Conservation (phyloP, 2,329 filamentous ascomycete species). For the Pseudocercospora fijiensis region DNA sequence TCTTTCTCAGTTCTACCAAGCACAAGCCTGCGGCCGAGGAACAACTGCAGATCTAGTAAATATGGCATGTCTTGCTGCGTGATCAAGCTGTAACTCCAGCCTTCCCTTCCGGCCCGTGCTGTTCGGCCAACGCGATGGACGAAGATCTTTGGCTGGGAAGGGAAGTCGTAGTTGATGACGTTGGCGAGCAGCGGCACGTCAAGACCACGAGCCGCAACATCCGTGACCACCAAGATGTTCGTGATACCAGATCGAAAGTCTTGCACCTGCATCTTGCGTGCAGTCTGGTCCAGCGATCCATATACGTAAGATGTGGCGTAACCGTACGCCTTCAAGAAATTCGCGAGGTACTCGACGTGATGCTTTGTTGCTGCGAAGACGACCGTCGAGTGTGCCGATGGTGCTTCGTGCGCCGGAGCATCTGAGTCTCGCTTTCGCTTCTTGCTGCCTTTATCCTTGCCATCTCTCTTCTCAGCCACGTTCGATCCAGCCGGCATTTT, state of each 20-base stretch:
- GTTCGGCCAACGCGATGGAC: conserved; percentile 95
- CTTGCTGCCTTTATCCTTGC: conserved; percentile 54
- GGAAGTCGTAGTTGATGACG: conserved; percentile 98
- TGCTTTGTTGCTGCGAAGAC: conserved; percentile 95
- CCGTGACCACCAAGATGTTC: conserved; percentile 91
- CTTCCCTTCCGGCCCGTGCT: conserved; percentile 84
- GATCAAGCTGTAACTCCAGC: conserved; percentile 94
- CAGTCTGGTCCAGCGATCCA: conserved; percentile 89
- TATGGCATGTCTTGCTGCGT: conserved; percentile 87
- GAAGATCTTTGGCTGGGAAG: conserved; percentile 93
- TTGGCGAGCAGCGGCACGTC: conserved; percentile 96
- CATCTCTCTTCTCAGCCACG: conserved; percentile 49
- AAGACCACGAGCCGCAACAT: conserved; percentile 94
- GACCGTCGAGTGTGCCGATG: conserved; percentile 89
- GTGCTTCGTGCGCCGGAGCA: conserved; percentile 62
- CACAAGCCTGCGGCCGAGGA: conserved; percentile 80
- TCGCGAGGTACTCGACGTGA: conserved; percentile 88
- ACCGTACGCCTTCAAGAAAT: conserved; percentile 74
- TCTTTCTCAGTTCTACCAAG: conserved; percentile 64
- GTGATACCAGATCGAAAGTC: conserved; percentile 81
- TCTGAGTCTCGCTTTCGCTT: conserved; percentile 68
- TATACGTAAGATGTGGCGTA: conserved; percentile 94
- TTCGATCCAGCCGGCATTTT: conserved; percentile 75
- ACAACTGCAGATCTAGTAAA: conserved; percentile 88
- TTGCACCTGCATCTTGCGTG: conserved; percentile 86